phyloP scores from a whole-genome alignment of 2,329 filamentous ascomycete genomes.

The Microsporum canis region DNA sequence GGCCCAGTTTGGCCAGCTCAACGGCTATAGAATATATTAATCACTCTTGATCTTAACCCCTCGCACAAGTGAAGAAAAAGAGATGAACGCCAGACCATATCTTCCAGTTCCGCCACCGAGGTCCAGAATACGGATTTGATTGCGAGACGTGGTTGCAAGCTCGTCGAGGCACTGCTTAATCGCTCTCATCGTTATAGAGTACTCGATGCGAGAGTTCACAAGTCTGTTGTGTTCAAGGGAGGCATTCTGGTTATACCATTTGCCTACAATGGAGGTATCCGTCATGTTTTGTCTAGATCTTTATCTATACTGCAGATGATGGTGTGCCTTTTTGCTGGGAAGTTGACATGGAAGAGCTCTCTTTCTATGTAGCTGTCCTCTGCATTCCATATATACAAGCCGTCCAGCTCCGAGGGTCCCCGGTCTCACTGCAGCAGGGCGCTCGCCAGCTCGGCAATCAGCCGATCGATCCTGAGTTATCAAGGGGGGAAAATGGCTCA shows the following conservation, averaged over 20 bases:
- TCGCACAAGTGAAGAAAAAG: not conserved
- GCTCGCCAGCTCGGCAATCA: not conserved
- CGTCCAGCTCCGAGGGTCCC: not conserved
- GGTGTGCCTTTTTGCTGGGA: not conserved
- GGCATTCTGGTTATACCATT: not conserved
- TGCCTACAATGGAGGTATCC: not conserved
- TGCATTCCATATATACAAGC: not conserved
- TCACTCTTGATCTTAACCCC: not conserved
- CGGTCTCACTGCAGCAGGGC: not conserved
- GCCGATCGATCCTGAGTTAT: not conserved
- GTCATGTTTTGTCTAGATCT: not conserved
- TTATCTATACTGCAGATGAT: not conserved
- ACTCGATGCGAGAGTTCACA: not conserved
- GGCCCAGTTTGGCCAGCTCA: not conserved
- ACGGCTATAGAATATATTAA: not conserved
- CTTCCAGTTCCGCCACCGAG: not conserved
- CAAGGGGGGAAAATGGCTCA: not conserved
- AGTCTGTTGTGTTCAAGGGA: not conserved
- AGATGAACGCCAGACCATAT: not conserved
- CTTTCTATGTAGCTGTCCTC: not conserved
- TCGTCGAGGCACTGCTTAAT: not conserved
- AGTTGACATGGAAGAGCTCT: not conserved
- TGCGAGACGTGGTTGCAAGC: not conserved
- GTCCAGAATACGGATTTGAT: not conserved
- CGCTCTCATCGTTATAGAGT: slow-evolving; percentile 1